Evolutionary conservation across 345 rosid species (phyloP), one percentile per base, ranked within the genome.

Genomic region (Eutrema japonicum): DNA sequence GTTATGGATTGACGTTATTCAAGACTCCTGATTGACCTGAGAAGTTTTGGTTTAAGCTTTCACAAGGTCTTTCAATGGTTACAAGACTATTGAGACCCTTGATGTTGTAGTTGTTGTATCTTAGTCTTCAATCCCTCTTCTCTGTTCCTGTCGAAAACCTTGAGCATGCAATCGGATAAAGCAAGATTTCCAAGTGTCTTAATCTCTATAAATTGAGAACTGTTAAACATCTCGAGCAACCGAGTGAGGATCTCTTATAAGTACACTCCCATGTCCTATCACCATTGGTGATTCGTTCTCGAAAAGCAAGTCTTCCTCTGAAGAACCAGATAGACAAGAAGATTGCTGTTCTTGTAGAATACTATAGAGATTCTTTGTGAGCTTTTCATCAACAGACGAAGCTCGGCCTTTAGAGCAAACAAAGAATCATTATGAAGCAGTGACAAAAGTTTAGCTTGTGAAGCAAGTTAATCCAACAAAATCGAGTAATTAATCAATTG

Each of bases 281-380:
- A 90, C 88, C 96, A 96, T 85, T 30, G 96, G 91, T 59, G 91
- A 83, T 66, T 82, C 93, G 72, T 88, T 89, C 77, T 87, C 99
- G 48, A 89, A 85, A 77, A 96, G 96, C 84, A 96, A 85, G 72
- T 92, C 97, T 73, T 86, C 97, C 53, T 90, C 95, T 18, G 97
- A 88, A 46, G 84, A 83, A 41, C 89, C 97, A 72, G 99, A 89
- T 73, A 96, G 85, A 79, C 85, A 88, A 8, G 91, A 92, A 43
- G 90, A 90, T 65, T 90, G 98, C n/a, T 95, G 99, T 72, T 96
- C 99, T 77, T 96, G 98, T 78, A 89, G 77, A 55, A 96, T 96
- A 50, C 87, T 88, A 82, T 74, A 83, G 12, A 96, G 82, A 80
- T 96, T 98, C 80, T 82, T 87, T 11, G 98, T 89, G 58, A 96